phyloP scores from a whole-genome alignment of 2,329 filamentous ascomycete species.

The Harringtonia aguacate region DNA sequence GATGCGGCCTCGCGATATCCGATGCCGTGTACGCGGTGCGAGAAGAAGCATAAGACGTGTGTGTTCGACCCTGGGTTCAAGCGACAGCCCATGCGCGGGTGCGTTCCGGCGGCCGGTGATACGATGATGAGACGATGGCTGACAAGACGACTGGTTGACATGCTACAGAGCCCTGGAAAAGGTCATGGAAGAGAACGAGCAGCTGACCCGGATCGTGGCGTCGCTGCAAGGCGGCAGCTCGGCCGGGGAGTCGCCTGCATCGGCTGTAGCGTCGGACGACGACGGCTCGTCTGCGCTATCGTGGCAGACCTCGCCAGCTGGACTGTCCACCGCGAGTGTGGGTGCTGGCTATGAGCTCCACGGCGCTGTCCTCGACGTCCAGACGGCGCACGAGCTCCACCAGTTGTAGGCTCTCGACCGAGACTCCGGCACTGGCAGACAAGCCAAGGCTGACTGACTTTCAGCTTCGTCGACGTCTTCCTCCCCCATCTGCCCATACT shows the following conservation, averaged over 20 bases:
- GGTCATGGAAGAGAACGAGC: constrained; percentile 5
- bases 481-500: constrained; percentile 1
- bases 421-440: no score
- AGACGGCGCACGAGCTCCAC: background rate
- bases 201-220: constrained; percentile 4
- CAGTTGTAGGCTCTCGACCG: background rate
- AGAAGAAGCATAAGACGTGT: constrained; percentile 4
- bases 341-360: background rate
- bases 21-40: constrained; percentile 1
- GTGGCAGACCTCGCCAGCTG: no score
- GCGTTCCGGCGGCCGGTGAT: no score
- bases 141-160: no score
- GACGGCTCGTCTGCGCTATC: no score
- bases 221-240: background rate
- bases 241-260: background rate
- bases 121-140: background rate
- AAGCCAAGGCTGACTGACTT: no score
- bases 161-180: constrained; percentile 1
- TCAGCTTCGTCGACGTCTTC: background rate
- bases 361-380: background rate
- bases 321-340: no score
- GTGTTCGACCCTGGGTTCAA: constrained; percentile 5
- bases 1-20: constrained; percentile 4
- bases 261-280: no score
- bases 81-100: constrained; percentile 2